Evolutionary conservation across 2,329 filamentous ascomycete species (phyloP).

Genomic region (Xylariales sp.): DNA sequence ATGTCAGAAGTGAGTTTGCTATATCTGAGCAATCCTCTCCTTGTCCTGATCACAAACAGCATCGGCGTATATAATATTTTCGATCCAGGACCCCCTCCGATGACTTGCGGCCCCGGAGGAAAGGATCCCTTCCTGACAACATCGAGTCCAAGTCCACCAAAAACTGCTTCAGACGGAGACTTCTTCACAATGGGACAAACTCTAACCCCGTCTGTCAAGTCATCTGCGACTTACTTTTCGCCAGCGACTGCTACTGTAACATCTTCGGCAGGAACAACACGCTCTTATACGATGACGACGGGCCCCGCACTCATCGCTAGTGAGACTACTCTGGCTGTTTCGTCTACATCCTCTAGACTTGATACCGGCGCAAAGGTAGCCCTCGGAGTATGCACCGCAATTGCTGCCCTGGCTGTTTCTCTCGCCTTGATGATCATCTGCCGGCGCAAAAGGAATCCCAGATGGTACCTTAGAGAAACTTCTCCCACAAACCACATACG

Average conservation of each 20-base stretch:
- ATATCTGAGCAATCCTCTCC: too few species aligned
- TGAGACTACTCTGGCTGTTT: neutral
- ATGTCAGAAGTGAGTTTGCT: conserved; percentile 45
- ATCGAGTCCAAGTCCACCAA: too few species aligned
- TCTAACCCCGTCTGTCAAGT: too few species aligned
- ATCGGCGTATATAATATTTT: conserved; percentile 21
- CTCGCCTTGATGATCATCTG: conserved; percentile 33
- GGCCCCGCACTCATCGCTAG: neutral
- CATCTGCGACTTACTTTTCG: too few species aligned
- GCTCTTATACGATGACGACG: neutral
- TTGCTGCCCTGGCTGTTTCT: conserved; percentile 33
- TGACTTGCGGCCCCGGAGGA: neutral
- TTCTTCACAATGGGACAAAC: too few species aligned
- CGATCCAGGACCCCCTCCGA: conserved; percentile 19
- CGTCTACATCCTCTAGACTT: conserved; percentile 19
- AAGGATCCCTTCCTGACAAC: neutral
- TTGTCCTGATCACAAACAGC: too few species aligned
- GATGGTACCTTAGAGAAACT: conserved; percentile 15
- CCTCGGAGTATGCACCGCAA: conserved; percentile 37
- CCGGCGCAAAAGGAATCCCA: conserved; percentile 21
- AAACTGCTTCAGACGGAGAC: too few species aligned
- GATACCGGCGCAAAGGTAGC: conserved; percentile 38
- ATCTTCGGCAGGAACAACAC: too few species aligned
- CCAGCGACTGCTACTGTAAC: too few species aligned
- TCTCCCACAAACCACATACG: conserved; percentile 18